Percentiles rank a stretch among this genome's conserved stretches.
Evolutionary conservation across 2,329 filamentous ascomycete genomes (phyloP).

Genomic region (Alternaria infectoria): DNA sequence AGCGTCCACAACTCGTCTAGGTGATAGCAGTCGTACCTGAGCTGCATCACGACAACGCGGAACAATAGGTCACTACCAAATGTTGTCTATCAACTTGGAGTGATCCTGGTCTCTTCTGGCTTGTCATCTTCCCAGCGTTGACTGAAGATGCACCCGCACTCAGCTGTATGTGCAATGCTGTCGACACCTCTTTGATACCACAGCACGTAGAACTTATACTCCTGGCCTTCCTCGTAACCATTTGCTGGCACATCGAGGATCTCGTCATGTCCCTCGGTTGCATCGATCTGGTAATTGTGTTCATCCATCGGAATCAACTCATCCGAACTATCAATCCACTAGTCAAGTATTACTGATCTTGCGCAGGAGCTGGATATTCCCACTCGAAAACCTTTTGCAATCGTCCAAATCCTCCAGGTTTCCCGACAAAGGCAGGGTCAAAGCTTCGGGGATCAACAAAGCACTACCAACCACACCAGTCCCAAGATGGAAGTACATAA

Average conservation of each 20-base stretch:
- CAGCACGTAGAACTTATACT: neutral
- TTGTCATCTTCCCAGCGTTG: neutral
- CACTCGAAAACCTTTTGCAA: neutral
- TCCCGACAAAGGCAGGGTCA: neutral
- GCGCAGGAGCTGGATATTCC: neutral
- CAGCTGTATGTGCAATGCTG: neutral
- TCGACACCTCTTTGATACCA: neutral
- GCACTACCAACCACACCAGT: neutral
- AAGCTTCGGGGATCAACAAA: neutral
- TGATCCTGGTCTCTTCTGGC: neutral
- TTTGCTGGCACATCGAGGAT: neutral
- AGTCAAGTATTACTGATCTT: neutral
- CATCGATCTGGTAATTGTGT: neutral
- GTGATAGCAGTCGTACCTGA: neutral
- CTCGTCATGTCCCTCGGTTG: neutral
- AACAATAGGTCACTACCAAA: too few species aligned
- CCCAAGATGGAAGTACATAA: neutral
- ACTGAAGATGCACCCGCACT: too few species aligned
- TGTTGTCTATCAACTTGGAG: too few species aligned
- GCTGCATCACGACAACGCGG: neutral
- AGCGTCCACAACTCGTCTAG: neutral
- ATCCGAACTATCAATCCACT: neutral
- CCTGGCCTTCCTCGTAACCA: neutral
- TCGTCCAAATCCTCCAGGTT: neutral
- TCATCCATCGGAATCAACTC: neutral